Evolutionary conservation across 768 basidiomycete genomes (phyloP).

Genomic region (Collybiopsis confluens): DNA sequence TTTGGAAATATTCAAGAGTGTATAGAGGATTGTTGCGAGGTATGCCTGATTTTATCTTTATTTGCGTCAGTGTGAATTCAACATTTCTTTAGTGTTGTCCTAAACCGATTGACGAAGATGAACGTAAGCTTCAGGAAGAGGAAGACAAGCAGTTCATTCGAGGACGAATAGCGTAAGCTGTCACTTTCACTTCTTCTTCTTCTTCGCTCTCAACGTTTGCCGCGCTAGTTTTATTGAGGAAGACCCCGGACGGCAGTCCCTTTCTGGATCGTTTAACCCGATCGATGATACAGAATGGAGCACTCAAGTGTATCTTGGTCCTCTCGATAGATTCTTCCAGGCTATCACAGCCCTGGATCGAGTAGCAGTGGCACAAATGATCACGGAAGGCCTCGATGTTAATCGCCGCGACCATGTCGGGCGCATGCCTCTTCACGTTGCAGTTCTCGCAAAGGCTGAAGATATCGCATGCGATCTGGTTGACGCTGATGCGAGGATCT

Average conservation of each 20-base stretch:
- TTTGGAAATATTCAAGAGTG: constrained; percentile 56
- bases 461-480: constrained; percentile 49
- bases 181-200: not conserved
- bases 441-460: constrained; percentile 40
- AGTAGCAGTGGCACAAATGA: constrained; percentile 30
- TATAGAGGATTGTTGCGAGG: constrained; percentile 61
- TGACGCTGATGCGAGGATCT: constrained; percentile 53
- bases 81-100: constrained; percentile 43
- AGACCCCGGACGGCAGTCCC: constrained; percentile 56
- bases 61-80: no score
- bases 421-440: constrained; percentile 48
- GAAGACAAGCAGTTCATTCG: constrained; percentile 53
- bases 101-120: constrained; percentile 50
- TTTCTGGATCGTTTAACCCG: constrained; percentile 62
- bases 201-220: not conserved
- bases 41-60: constrained; percentile 17
- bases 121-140: constrained; percentile 43
- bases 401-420: constrained; percentile 60
- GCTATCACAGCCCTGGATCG: constrained; percentile 48
- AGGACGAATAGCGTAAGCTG: constrained; percentile 45
- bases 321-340: constrained; percentile 48
- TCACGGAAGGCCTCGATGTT: constrained; percentile 41
- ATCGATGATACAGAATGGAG: constrained; percentile 68
- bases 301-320: constrained; percentile 55
- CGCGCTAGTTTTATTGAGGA: constrained; percentile 49